These are phyloP conservation scores for Tetracentron sinense DNA, from an alignment of 164 flowering plant species.

Conservation along the genomic window DNA sequence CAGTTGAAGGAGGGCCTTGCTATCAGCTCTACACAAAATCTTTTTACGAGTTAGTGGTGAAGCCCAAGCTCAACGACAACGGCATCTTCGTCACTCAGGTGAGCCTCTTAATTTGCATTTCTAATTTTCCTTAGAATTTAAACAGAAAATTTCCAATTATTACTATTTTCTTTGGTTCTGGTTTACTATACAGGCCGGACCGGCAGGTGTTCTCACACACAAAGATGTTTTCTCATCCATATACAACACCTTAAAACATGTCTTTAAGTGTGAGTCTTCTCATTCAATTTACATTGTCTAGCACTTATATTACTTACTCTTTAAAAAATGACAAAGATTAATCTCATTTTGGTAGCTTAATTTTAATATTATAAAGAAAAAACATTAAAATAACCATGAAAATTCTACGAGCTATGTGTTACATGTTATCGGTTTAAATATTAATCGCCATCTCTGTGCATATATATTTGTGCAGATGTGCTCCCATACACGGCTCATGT, in stretches of 20 bases:
- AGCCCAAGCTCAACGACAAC: conserved; percentile 72
- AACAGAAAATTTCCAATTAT: no score
- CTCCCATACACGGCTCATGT: conserved; percentile 78
- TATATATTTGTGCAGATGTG: conserved; percentile 60
- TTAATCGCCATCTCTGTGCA: not conserved
- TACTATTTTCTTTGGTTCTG: not conserved
- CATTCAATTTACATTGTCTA: not conserved
- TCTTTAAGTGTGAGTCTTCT: conserved; percentile 68
- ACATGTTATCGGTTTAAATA: no score
- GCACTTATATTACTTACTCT: no score
- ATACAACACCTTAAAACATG: conserved; percentile 80
- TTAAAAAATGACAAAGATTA: no score
- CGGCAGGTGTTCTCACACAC: conserved; percentile 86
- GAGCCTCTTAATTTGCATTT: not conserved
- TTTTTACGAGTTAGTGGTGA: conserved; percentile 63
- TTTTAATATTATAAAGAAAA: no score
- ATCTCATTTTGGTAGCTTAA: no score
- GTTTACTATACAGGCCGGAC: conserved; percentile 62
- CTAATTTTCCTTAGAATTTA: no score
- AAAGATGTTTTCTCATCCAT: conserved; percentile 90
- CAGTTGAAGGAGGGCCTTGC: conserved; percentile 88
- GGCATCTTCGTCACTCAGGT: conserved; percentile 97
- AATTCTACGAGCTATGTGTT: no score
- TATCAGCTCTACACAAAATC: conserved; percentile 84
- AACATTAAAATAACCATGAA: no score